A percentile compares a stretch with the other conserved stretches of the same genome.
Evolutionary conservation across 495 filamentous ascomycete genomes (phyloP).

Genomic region (Oleoguttula mirabilis): DNA sequence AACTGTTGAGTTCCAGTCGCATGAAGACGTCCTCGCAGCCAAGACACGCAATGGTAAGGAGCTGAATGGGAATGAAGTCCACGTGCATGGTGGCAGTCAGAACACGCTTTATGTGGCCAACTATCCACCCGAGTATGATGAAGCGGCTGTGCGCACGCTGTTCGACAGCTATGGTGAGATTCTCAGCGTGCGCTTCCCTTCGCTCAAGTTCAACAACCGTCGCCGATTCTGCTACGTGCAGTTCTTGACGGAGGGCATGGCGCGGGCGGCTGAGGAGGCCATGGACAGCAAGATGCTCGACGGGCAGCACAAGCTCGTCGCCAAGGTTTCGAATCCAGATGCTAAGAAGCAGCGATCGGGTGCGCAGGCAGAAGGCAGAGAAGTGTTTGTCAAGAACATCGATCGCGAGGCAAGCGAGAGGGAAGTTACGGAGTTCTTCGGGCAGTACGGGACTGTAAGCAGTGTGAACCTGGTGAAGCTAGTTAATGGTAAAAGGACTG

Average conservation of each 20-base stretch:
- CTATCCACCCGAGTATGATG: conserved; percentile 76
- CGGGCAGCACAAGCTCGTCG: conserved; percentile 51
- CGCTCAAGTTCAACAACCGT: conserved; percentile 72
- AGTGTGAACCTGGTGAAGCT: conserved; percentile 53
- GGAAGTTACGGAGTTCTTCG: conserved; percentile 58
- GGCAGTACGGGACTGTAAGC: conserved; percentile 62
- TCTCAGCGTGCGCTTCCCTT: conserved; percentile 76
- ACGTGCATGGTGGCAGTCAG: conserved; percentile 57
- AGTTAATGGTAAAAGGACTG: conserved; percentile 52
- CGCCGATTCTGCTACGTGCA: conserved; percentile 92
- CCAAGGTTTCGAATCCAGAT: conserved; percentile 71
- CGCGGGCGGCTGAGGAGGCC: conserved; percentile 40
- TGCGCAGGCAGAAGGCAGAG: conserved; percentile 71
- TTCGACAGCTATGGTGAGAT: conserved; percentile 73
- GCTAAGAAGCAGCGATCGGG: conserved; percentile 68
- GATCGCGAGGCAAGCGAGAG: conserved; percentile 51
- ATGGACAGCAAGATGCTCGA: conserved; percentile 59
- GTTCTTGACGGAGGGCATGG: conserved; percentile 44
- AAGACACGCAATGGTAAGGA: conserved; percentile 64
- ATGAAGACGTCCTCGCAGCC: conserved; percentile 70
- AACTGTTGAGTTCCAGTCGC: conserved; percentile 70
- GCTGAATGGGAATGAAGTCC: conserved; percentile 56
- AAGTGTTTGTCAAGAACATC: conserved; percentile 71
- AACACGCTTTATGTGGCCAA: conserved; percentile 84
- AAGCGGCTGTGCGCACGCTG: conserved; percentile 60